phyloP scores from a whole-genome alignment of 805 yeast genomes.

The Clavispora fructus region DNA sequence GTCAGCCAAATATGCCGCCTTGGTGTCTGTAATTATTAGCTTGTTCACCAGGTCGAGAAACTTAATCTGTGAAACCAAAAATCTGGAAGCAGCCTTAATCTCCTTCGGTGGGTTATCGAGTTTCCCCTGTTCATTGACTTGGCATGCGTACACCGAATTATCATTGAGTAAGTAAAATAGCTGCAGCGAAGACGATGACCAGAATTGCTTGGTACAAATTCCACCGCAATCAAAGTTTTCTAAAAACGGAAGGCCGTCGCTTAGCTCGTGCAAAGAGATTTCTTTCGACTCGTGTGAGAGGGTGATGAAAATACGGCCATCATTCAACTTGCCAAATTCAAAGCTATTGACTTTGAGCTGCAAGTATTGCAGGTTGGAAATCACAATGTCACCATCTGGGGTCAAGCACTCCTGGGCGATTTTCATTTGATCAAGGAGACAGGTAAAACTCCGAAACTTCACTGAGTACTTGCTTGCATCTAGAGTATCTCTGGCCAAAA shows the following conservation, averaged over 20 bases:
- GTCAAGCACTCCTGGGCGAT: conserved; percentile 13
- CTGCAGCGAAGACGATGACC: conserved; percentile 10
- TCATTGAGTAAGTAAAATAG: conserved; percentile 13
- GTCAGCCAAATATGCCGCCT: conserved; percentile 1
- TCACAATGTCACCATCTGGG: conserved; percentile 16
- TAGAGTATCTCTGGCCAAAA: conserved; percentile 24
- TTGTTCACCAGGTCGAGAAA: not conserved
- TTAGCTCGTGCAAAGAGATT: conserved; percentile 12
- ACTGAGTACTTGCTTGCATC: conserved; percentile 21
- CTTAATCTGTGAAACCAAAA: conserved; percentile 9
- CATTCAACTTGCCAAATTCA: conserved; percentile 15
- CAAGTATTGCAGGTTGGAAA: conserved; percentile 17
- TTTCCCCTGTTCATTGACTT: not conserved
- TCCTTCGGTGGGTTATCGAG: not conserved
- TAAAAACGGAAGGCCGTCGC: conserved; percentile 5
- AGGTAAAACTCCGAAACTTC: conserved; percentile 22
- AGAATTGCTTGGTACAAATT: conserved; percentile 12
- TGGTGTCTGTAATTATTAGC: conserved; percentile 9
- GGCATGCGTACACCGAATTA: conserved; percentile 13
- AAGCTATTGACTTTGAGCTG: conserved; percentile 25
- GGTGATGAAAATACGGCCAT: conserved; percentile 5
- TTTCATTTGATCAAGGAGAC: conserved; percentile 18
- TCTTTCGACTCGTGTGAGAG: conserved; percentile 15
- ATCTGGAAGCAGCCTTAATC: conserved; percentile 8
- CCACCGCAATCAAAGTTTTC: conserved; percentile 2